phyloP scores from a whole-genome alignment of 805 yeast genomes.

The Tetrapisispora phaffii region DNA sequence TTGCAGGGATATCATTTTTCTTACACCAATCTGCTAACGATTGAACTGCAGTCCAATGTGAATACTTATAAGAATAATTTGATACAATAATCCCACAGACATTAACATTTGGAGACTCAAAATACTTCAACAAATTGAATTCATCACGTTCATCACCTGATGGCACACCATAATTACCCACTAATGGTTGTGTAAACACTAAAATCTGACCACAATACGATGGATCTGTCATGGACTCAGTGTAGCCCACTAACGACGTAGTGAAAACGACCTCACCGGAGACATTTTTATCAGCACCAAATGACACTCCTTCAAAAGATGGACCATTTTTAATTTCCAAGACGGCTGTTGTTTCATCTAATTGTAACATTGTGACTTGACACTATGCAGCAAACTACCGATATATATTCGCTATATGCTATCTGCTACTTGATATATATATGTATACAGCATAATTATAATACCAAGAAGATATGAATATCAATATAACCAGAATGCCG shows the following conservation, averaged over 20 bases:
- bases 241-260: conserved; percentile 95
- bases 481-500: too few species aligned
- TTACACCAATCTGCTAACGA: conserved; percentile 92
- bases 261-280: conserved; percentile 98
- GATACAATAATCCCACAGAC: conserved; percentile 95
- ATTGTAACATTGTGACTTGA: conserved; percentile 1
- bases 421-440: not conserved
- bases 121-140: conserved; percentile 74
- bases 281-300: conserved; percentile 87
- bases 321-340: conserved; percentile 90
- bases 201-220: conserved; percentile 94
- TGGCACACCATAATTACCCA: conserved; percentile 98
- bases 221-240: conserved; percentile 98
- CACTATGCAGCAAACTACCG: not conserved
- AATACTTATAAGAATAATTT: conserved; percentile 87
- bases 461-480: too few species aligned
- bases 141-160: conserved; percentile 71
- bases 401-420: not conserved
- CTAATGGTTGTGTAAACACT: conserved; percentile 92
- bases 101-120: conserved; percentile 86
- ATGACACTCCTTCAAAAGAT: conserved; percentile 83
- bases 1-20: conserved; percentile 91
- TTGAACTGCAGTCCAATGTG: conserved; percentile 99
- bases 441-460: too few species aligned
- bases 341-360: conserved; percentile 53